Evolutionary conservation across 371 early-diverging fungal species (phyloP).

Genomic region (Blastocladiella emersonii): DNA sequence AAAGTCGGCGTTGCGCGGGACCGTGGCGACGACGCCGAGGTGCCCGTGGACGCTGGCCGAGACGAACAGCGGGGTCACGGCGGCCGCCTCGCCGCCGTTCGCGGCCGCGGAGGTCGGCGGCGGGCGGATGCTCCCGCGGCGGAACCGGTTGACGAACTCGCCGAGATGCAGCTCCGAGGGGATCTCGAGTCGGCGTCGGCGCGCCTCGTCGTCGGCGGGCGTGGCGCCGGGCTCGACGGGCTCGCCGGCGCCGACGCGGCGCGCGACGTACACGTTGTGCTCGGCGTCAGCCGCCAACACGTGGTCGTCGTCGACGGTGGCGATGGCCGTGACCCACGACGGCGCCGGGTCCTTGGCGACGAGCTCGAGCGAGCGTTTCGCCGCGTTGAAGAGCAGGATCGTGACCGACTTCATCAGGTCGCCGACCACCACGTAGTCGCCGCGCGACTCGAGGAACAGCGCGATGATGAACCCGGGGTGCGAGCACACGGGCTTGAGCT

Average conservation of each 20-base stretch:
- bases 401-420: constrained; percentile 73
- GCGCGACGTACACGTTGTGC: constrained; percentile 44
- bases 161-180: constrained; percentile 66
- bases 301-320: constrained; percentile 31
- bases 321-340: constrained; percentile 54
- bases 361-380: constrained; percentile 29
- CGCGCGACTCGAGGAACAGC: constrained; percentile 39
- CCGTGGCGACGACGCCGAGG: constrained; percentile 55
- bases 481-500: constrained; percentile 21
- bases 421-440: constrained; percentile 63
- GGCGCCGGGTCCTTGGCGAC: constrained; percentile 46
- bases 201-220: constrained; percentile 14
- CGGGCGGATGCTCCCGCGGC: constrained; percentile 36
- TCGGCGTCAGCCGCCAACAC: constrained; percentile 16
- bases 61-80: constrained; percentile 36
- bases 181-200: constrained; percentile 36
- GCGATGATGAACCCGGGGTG: constrained; percentile 44
- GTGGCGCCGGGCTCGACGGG: no score
- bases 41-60: constrained; percentile 67
- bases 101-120: no score
- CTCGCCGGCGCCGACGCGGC: constrained; percentile 25
- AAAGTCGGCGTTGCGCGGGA: constrained; percentile 35
- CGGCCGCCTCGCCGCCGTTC: constrained; percentile 24
- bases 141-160: constrained; percentile 60
- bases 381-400: constrained; percentile 33